Evolutionary conservation across 345 rosid genomes (phyloP).

Genomic region (Eucalyptus erythrocorys): DNA sequence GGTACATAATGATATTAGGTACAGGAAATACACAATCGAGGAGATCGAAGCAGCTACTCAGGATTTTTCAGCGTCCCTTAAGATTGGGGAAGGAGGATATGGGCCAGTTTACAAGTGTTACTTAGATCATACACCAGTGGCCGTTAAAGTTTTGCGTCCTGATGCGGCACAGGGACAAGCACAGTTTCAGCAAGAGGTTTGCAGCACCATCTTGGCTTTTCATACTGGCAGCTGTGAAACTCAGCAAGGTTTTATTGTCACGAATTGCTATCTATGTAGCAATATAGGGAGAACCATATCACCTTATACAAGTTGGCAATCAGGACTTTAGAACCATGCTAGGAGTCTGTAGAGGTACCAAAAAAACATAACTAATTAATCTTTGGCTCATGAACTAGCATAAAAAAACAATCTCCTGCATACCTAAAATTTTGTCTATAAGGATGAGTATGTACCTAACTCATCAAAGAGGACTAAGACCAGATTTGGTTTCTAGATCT

Average conservation of each 20-base stretch:
- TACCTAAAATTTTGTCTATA: neutral
- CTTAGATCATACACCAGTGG: constrained; percentile 69
- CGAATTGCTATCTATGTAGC: neutral
- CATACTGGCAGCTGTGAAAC: neutral
- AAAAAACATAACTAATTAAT: neutral
- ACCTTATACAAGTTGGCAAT: neutral
- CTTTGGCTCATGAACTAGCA: neutral
- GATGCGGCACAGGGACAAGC: constrained; percentile 83
- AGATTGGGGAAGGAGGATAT: constrained; percentile 96
- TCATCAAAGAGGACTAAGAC: neutral
- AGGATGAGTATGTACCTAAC: neutral
- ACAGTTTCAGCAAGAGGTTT: constrained; percentile 74
- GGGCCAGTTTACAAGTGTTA: constrained; percentile 67
- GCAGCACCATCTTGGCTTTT: neutral
- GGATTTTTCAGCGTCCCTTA: constrained; percentile 29
- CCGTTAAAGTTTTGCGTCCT: constrained; percentile 75
- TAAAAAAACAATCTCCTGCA: neutral
- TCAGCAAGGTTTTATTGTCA: neutral
- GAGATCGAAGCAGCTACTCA: constrained; percentile 77
- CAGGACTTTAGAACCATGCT: neutral
- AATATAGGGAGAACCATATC: neutral
- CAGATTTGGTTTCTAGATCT: neutral
- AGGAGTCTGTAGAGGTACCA: neutral
- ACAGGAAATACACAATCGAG: constrained; percentile 52
- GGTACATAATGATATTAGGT: constrained; percentile 14